A percentile compares a stretch with the other conserved stretches of the same genome.
Conservation (phyloP, 495 filamentous ascomycete species). For the Evernia prunastri region DNA sequence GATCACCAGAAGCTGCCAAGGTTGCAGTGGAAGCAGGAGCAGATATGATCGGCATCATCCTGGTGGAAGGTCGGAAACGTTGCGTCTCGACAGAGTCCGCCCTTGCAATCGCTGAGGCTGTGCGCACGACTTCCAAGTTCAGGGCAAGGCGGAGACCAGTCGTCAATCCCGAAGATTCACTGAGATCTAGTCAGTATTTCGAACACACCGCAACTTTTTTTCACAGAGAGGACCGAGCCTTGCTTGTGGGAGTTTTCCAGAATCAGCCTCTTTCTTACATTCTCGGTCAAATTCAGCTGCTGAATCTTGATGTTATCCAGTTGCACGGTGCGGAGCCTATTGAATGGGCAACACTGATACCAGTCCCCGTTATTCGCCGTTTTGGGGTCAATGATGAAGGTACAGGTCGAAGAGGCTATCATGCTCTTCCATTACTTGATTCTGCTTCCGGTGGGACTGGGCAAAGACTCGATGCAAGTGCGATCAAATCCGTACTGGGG, state of each 20-base stretch:
- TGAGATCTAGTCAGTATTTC: conserved; percentile 50
- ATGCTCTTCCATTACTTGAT: conserved; percentile 76
- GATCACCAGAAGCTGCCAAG: conserved; percentile 70
- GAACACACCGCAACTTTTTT: conserved; percentile 49
- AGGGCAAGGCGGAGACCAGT: conserved; percentile 27
- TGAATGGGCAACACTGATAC: conserved; percentile 82
- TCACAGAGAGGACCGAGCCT: conserved; percentile 52
- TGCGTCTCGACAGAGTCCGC: conserved; percentile 71
- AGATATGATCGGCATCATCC: conserved; percentile 87
- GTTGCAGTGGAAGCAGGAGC: conserved; percentile 82
- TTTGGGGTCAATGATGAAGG: conserved; percentile 68
- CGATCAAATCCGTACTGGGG: conserved; percentile 55
- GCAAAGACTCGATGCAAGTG: conserved; percentile 58
- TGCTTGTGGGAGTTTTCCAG: conserved; percentile 91
- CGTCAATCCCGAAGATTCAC: conserved; percentile 25
- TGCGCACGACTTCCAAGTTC: conserved; percentile 54
- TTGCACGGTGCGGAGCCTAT: conserved; percentile 87
- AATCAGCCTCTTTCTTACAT: conserved; percentile 82
- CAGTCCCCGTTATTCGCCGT: conserved; percentile 80
- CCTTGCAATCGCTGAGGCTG: conserved; percentile 67
- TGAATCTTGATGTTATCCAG: conserved; percentile 86
- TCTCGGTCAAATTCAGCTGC: conserved; percentile 61
- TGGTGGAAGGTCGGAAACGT: conserved; percentile 73
- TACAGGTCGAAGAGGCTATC: conserved; percentile 69
- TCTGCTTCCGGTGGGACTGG: conserved; percentile 79